Evolutionary conservation across 805 yeast species (phyloP).

Genomic region (Crinitomyces ghanaensis): DNA sequence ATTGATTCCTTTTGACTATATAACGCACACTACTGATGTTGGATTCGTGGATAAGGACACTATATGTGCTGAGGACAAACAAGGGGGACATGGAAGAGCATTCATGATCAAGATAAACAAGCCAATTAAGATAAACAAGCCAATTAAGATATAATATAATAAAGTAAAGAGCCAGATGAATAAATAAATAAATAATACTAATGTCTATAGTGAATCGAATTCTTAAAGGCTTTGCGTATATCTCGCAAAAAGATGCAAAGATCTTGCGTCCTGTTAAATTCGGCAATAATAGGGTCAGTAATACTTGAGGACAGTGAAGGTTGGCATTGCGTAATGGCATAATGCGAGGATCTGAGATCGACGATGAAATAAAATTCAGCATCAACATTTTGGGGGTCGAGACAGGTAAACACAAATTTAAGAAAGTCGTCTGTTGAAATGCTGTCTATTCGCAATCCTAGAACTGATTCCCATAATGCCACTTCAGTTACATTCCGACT

Average conservation of each 20-base stretch:
- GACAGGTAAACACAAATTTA: constrained; percentile 37
- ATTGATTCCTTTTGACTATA: no score
- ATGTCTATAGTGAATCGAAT: not conserved
- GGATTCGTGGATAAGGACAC: no score
- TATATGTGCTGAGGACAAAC: no score
- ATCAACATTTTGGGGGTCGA: constrained; percentile 34
- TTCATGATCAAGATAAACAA: no score
- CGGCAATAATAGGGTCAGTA: constrained; percentile 12
- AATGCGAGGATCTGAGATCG: constrained; percentile 32
- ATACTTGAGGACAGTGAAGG: constrained; percentile 29
- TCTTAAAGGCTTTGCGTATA: constrained; percentile 19
- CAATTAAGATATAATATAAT: no score
- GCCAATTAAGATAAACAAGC: no score
- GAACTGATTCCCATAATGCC: constrained; percentile 37
- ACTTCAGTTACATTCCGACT: constrained; percentile 42
- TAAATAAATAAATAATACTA: not conserved
- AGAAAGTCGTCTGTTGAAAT: constrained; percentile 36
- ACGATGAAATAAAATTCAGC: constrained; percentile 35
- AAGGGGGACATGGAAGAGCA: no score
- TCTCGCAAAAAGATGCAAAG: constrained; percentile 20
- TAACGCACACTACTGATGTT: no score
- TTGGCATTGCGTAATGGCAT: constrained; percentile 25
- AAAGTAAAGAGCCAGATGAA: no score
- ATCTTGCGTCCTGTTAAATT: constrained; percentile 18
- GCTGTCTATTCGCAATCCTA: constrained; percentile 47